Percentiles rank a stretch among this genome's conserved stretches.
phyloP scores from a whole-genome alignment of 352 stramenopile genomes.

The Thalassiosira livingstoniorum region DNA sequence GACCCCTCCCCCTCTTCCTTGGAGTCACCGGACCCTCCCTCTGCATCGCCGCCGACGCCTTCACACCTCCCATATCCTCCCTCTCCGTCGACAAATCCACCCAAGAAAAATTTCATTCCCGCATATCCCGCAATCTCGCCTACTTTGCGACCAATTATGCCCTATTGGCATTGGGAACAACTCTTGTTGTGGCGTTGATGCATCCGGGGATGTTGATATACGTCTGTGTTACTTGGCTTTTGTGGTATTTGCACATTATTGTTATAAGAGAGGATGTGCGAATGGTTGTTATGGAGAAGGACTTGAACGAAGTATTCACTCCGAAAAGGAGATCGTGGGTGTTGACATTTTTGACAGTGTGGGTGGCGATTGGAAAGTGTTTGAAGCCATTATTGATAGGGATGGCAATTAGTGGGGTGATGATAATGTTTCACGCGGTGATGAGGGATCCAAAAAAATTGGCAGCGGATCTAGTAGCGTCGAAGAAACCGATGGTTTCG shows the following conservation, averaged over 20 bases:
- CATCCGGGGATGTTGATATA: constrained; percentile 81
- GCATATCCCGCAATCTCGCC: constrained; percentile 76
- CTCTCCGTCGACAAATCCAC: constrained; percentile 68
- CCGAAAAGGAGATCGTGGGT: constrained; percentile 70
- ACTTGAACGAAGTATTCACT: constrained; percentile 76
- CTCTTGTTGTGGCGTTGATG: constrained; percentile 82
- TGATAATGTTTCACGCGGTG: constrained; percentile 78
- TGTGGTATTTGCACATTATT: constrained; percentile 79
- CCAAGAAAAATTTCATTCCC: constrained; percentile 72
- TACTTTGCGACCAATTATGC: constrained; percentile 86
- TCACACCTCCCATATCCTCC: constrained; percentile 67
- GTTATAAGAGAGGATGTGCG: constrained; percentile 74
- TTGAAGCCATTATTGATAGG: constrained; percentile 69
- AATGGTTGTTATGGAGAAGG: constrained; percentile 68
- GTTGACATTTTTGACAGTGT: constrained; percentile 66
- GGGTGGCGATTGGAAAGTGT: constrained; percentile 79
- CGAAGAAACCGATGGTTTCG: constrained; percentile 7
- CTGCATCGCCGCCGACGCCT: constrained; percentile 78
- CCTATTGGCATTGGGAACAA: constrained; percentile 66
- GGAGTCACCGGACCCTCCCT: constrained; percentile 71
- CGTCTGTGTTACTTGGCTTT: constrained; percentile 63
- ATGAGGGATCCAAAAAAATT: constrained; percentile 77
- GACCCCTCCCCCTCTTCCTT: constrained; percentile 77
- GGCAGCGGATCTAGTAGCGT: constrained; percentile 37
- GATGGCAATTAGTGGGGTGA: constrained; percentile 64